These are phyloP conservation scores for Xylaria acuta DNA, from an alignment of 495 filamentous ascomycete species.

Conservation along the genomic window DNA sequence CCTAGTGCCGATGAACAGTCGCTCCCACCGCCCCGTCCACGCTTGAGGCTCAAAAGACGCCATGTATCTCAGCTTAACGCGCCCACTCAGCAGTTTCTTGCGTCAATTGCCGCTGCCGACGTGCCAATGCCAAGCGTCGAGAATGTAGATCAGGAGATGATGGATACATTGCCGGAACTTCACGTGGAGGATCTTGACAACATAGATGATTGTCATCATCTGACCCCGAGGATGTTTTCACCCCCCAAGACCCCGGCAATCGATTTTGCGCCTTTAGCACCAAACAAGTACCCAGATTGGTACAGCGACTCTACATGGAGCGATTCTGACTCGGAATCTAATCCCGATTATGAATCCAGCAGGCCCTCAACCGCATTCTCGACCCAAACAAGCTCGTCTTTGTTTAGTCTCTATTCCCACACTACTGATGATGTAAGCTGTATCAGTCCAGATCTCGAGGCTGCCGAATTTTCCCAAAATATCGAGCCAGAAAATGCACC, in stretches of 20 bases:
- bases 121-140: slow-evolving; percentile 63
- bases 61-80: slow-evolving; percentile 54
- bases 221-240: slow-evolving; percentile 44
- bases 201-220: slow-evolving; percentile 34
- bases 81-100: slow-evolving; percentile 62
- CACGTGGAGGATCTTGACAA: slow-evolving; percentile 40
- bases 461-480: slow-evolving; percentile 35
- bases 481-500: slow-evolving; percentile 1
- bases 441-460: slow-evolving; percentile 51
- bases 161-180: slow-evolving; percentile 35
- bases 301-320: slow-evolving; percentile 51
- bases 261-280: slow-evolving; percentile 41
- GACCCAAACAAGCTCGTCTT: slow-evolving; percentile 55
- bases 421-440: slow-evolving; percentile 54
- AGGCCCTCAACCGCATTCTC: slow-evolving; percentile 57
- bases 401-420: slow-evolving; percentile 56
- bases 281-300: slow-evolving; percentile 54
- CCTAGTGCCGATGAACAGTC: slow-evolving; percentile 41
- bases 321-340: slow-evolving; percentile 54
- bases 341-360: slow-evolving; percentile 57
- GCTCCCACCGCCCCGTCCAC: slow-evolving; percentile 51
- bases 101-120: slow-evolving; percentile 62
- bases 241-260: slow-evolving; percentile 56
- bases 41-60: slow-evolving; percentile 52
- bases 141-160: slow-evolving; percentile 47